A percentile compares a stretch with the other conserved stretches of the same genome.
Conservation (phyloP, 1,139 yeast species). For the Hansenula lynferdii region DNA sequence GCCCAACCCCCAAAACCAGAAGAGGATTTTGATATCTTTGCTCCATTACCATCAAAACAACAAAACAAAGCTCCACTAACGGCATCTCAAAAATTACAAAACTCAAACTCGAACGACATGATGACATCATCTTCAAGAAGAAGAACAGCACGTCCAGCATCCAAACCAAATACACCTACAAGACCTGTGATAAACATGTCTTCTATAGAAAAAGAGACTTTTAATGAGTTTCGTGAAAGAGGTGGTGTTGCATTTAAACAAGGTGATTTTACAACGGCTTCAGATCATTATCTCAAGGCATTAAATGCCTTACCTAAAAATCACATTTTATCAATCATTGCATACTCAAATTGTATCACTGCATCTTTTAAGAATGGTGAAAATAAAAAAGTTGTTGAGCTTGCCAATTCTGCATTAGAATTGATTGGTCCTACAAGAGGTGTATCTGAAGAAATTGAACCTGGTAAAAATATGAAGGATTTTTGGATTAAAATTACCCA, state of each 20-base stretch:
- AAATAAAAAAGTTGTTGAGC: slow-evolving; percentile 53
- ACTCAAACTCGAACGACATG: slow-evolving; percentile 8
- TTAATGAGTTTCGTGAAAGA: slow-evolving; percentile 48
- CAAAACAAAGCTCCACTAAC: slow-evolving; percentile 7
- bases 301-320: slow-evolving; percentile 54
- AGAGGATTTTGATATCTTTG: slow-evolving; percentile 17
- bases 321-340: slow-evolving; percentile 65
- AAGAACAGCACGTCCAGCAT: slow-evolving; percentile 6
- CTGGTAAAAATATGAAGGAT: slow-evolving; percentile 55
- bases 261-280: slow-evolving; percentile 80
- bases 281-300: slow-evolving; percentile 56
- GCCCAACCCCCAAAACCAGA: slow-evolving; percentile 7
- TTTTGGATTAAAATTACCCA: slow-evolving; percentile 70
- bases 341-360: slow-evolving; percentile 73
- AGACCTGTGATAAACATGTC: slow-evolving; percentile 26
- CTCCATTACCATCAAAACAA: slow-evolving; percentile 15
- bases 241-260: slow-evolving; percentile 63
- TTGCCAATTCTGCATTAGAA: slow-evolving; percentile 52
- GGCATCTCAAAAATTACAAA: slow-evolving; percentile 3
- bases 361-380: slow-evolving; percentile 72
- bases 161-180: slow-evolving; percentile 11
- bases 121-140: slow-evolving; percentile 16
- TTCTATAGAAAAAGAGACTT: slow-evolving; percentile 38
- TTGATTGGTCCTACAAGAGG: slow-evolving; percentile 44
- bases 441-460: slow-evolving; percentile 35